Evolutionary conservation across 495 filamentous ascomycete genomes (phyloP).

Genomic region (Opeltia flavorubescens): DNA sequence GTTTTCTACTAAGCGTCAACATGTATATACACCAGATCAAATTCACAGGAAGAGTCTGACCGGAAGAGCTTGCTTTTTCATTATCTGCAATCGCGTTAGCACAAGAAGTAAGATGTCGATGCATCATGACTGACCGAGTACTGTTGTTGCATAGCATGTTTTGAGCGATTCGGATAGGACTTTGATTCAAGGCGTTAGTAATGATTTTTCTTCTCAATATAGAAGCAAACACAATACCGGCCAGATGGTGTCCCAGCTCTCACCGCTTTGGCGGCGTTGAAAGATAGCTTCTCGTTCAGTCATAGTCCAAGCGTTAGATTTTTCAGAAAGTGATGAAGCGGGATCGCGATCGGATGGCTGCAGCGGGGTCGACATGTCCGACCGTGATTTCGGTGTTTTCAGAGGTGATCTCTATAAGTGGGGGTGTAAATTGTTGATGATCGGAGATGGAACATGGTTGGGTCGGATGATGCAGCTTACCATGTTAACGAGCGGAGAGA

Average conservation of each 20-base stretch:
- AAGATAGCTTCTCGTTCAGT: constrained; percentile 3
- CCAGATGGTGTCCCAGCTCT: constrained; percentile 6
- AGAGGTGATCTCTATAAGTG: neutral
- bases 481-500: neutral
- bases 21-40: neutral
- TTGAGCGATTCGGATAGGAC: constrained; percentile 5
- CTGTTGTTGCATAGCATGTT: constrained; percentile 7
- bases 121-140: constrained; percentile 3
- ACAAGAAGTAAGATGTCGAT: neutral
- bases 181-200: neutral
- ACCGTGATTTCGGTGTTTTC: neutral
- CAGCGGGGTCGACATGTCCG: neutral
- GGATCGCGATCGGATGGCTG: neutral
- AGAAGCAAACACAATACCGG: neutral
- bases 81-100: constrained; percentile 4
- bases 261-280: constrained; percentile 1
- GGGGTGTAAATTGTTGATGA: neutral
- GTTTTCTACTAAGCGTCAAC: neutral
- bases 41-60: neutral
- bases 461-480: constrained; percentile 2
- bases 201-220: neutral
- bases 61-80: constrained; percentile 2
- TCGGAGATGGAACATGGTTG: neutral
- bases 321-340: neutral
- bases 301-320: constrained; percentile 1